Evolutionary conservation across 345 rosid genomes (phyloP).

Genomic region (Syzygium aromaticum): DNA sequence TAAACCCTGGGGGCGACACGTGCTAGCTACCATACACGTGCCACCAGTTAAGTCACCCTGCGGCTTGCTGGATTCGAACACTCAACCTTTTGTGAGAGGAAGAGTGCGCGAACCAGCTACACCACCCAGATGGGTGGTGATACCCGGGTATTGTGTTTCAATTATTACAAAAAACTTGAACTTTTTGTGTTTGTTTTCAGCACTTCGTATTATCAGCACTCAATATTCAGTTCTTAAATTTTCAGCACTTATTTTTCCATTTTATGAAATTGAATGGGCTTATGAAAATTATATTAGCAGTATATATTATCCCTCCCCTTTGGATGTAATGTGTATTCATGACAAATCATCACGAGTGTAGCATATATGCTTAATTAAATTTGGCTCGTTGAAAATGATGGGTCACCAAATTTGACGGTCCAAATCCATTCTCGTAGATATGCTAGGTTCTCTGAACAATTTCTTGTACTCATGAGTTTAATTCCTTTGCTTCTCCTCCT

Average conservation of each 20-base stretch:
- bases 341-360: background rate
- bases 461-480: background rate
- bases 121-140: no score
- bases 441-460: background rate
- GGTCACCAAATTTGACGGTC: background rate
- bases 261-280: background rate
- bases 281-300: background rate
- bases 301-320: background rate
- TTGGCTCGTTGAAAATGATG: background rate
- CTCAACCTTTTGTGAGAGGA: no score
- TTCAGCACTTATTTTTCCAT: background rate
- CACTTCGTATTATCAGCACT: background rate
- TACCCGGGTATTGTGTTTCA: background rate
- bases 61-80: no score
- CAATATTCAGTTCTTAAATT: background rate
- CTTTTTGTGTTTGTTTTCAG: background rate
- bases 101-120: no score
- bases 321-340: background rate
- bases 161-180: background rate
- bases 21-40: no score
- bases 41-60: no score
- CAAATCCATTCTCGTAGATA: background rate
- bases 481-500: background rate
- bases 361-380: background rate
- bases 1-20: no score